These are phyloP conservation scores for Catenaria anguillulae DNA, from an alignment of 371 early-diverging fungal genomes.

Conservation along the genomic window DNA sequence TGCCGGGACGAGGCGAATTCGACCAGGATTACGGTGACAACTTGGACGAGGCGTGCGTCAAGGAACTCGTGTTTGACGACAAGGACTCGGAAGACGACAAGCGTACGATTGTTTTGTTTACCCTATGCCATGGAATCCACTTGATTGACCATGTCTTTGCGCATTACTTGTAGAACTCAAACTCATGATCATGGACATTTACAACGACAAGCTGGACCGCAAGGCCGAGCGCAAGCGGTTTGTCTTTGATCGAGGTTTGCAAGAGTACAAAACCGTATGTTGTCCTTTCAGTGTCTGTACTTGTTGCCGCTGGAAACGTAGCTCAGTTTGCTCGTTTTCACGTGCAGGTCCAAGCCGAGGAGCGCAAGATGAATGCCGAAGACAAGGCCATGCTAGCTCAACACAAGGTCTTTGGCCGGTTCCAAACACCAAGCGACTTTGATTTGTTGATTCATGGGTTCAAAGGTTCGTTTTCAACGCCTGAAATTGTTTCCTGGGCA, in stretches of 20 bases:
- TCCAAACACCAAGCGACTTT: constrained; percentile 69
- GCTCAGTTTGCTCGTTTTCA: too few relatives aligned
- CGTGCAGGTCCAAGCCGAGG: constrained; percentile 45
- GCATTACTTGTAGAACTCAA: constrained; percentile 68
- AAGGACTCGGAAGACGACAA: constrained; percentile 73
- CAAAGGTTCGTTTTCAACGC: constrained; percentile 24
- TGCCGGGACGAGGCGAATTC: constrained; percentile 96
- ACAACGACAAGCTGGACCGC: constrained; percentile 71
- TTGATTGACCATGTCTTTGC: too few relatives aligned
- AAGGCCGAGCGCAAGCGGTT: constrained; percentile 71
- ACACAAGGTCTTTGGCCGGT: constrained; percentile 75
- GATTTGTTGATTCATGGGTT: constrained; percentile 67
- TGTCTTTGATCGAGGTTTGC: constrained; percentile 68
- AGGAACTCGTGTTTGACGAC: constrained; percentile 81
- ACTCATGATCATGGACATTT: constrained; percentile 78
- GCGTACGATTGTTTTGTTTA: constrained; percentile 22
- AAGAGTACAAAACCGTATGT: constrained; percentile 80
- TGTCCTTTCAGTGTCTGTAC: too few relatives aligned
- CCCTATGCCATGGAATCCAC: background rate
- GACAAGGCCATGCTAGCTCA: constrained; percentile 63
- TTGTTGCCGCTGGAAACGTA: too few relatives aligned
- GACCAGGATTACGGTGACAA: constrained; percentile 95
- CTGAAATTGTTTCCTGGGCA: background rate
- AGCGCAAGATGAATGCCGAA: constrained; percentile 66
- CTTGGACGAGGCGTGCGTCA: constrained; percentile 71